Conservation (phyloP, 2,329 filamentous ascomycete species). For the Xylaria sp. region DNA sequence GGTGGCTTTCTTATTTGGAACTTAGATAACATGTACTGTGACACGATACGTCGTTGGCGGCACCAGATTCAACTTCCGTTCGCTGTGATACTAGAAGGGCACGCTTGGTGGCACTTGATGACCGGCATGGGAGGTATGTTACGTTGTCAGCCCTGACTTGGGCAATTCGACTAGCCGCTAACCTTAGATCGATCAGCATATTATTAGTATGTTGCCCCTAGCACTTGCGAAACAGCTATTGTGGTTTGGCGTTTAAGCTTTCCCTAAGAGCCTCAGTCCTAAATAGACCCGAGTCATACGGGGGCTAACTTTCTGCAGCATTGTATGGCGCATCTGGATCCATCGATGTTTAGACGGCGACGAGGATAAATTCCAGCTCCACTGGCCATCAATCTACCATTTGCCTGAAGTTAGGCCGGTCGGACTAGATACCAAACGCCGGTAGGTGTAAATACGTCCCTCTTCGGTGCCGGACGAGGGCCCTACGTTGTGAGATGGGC, state of each 20-base stretch:
- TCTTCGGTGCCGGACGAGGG: not conserved
- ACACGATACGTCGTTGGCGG: slow-evolving; percentile 67
- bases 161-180: slow-evolving; percentile 14
- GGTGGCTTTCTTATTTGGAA: slow-evolving; percentile 79
- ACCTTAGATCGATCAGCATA: slow-evolving; percentile 59
- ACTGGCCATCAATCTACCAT: slow-evolving; percentile 69
- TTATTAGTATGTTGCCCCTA: slow-evolving; percentile 57
- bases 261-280: not conserved
- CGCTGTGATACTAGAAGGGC: slow-evolving; percentile 67
- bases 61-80: slow-evolving; percentile 75
- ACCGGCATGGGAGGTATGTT: slow-evolving; percentile 68
- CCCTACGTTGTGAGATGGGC: not conserved
- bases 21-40: slow-evolving; percentile 79
- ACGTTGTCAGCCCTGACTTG: not conserved
- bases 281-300: not conserved
- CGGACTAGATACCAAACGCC: slow-evolving; percentile 36
- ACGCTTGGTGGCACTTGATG: slow-evolving; percentile 73
- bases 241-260: not conserved
- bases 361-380: slow-evolving; percentile 72
- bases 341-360: slow-evolving; percentile 75
- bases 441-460: slow-evolving; percentile 9
- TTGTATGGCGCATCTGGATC: slow-evolving; percentile 83
- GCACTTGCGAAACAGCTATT: not conserved
- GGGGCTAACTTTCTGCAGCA: slow-evolving; percentile 42
- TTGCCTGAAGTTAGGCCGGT: slow-evolving; percentile 54